Evolutionary conservation across 129 eudicot species (phyloP).

Genomic region (Smallanthus sonchifolius): DNA sequence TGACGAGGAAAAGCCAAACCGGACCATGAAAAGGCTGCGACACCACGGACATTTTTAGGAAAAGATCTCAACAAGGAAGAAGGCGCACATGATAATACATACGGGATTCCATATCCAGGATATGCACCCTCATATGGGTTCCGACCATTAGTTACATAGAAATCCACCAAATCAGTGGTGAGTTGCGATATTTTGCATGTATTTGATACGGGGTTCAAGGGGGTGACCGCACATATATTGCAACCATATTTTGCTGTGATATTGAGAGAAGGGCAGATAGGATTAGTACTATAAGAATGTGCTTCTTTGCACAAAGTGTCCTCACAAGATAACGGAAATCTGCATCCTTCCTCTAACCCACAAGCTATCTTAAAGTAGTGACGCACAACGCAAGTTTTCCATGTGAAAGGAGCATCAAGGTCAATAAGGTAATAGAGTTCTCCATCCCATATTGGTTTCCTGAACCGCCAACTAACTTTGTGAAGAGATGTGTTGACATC

Average conservation of each 20-base stretch:
- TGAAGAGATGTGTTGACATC: too few species aligned
- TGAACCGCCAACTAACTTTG: too few species aligned
- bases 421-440: too few species aligned
- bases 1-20: too few species aligned
- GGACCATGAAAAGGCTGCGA: too few species aligned
- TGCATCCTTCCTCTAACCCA: too few species aligned
- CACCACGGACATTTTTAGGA: slow-evolving; percentile 30
- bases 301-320: slow-evolving; percentile 31
- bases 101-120: background rate
- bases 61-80: slow-evolving; percentile 12
- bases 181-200: slow-evolving; percentile 30
- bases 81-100: slow-evolving; percentile 40
- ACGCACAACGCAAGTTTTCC: too few species aligned
- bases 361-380: too few species aligned
- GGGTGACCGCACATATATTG: slow-evolving; percentile 26
- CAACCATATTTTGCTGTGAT: slow-evolving; percentile 1
- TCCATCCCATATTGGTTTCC: too few species aligned
- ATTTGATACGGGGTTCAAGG: slow-evolving; percentile 35
- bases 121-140: background rate
- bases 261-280: slow-evolving; percentile 16
- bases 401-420: too few species aligned
- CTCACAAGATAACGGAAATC: slow-evolving; percentile 22
- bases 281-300: background rate
- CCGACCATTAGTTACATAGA: slow-evolving; percentile 24
- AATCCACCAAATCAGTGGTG: slow-evolving; percentile 8